Percentiles rank a stretch among this genome's conserved stretches.
Conservation (phyloP, 805 yeast species). For the Myxozyma sirexii region DNA sequence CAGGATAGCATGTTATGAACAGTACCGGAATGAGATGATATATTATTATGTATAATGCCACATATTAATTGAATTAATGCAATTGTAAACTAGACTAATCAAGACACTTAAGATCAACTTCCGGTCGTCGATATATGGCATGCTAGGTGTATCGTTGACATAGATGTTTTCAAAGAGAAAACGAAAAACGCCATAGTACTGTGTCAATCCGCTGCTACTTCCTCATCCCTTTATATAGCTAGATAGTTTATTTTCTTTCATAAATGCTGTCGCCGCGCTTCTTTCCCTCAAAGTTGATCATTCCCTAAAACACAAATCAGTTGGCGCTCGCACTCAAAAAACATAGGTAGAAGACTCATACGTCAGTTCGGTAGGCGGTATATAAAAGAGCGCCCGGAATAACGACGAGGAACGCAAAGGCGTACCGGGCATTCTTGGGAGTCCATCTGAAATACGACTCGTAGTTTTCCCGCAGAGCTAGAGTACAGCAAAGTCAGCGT, state of each 20-base stretch:
- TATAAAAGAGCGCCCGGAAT: conserved; percentile 23
- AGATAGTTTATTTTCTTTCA: conserved; percentile 13
- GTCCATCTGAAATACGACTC: conserved; percentile 30
- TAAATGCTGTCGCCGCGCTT: conserved; percentile 30
- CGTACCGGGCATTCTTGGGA: conserved; percentile 24
- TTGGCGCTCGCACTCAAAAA: neutral
- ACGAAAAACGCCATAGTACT: too few relatives aligned
- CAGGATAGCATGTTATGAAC: neutral
- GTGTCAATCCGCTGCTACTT: too few relatives aligned
- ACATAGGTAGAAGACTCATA: conserved; percentile 5
- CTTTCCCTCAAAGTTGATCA: conserved; percentile 32
- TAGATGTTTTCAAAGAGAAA: too few relatives aligned
- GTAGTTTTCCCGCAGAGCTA: conserved; percentile 32
- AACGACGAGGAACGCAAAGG: conserved; percentile 15
- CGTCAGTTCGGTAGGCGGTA: conserved; percentile 28
- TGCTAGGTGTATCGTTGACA: too few relatives aligned
- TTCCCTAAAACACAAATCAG: conserved; percentile 19
- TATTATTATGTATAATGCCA: neutral
- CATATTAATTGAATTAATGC: neutral
- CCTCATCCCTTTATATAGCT: too few relatives aligned
- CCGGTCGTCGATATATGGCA: too few relatives aligned
- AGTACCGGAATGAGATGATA: neutral
- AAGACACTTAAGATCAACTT: neutral
- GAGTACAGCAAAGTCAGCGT: neutral
- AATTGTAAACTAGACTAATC: neutral